Evolutionary conservation across 441 rosid species (phyloP), one percentile per base, ranked within the genome.

Genomic region (Arabidopsis hybrid): DNA sequence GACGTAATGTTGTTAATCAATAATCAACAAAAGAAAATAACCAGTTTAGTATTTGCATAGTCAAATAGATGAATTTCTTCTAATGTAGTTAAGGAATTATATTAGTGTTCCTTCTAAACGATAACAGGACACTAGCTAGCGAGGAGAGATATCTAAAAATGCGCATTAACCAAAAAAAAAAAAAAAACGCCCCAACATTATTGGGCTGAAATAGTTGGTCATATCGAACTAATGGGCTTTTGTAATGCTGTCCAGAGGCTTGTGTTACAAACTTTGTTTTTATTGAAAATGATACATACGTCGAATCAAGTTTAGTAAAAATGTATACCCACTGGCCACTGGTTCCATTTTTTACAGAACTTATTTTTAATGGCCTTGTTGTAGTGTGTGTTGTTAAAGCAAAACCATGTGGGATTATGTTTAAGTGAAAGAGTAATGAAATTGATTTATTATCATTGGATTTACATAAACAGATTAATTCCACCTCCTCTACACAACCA

Each of bases 401-500:
- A 67, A 53, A 40, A 26, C 61, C 38, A 9, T 53, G 52, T 36
- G 3, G 1, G 2, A 1, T 36, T 36, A 36, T 36, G 26, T 21
- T 21, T 21, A 21, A 21, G 26, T 21, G 26, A 21, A 21, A 21
- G 26, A 21, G 8, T 6, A 36, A 36, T 6, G 8, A 36, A 36
- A 36, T 6, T 8, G 32, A 29, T n/a, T 29, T 53, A 16, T 14
- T 31, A 31, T 11, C 51, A 46, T 11, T 47, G 72, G 59, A 73
- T 57, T 73, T 73, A 74, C 78, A 59, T 32, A 29, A 65, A 36
- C 50, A 65, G n/a, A 57, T 64, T 18, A 4, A 31, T 4, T 31
- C 53, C 60, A 50, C 26, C 26, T 21, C 61, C 74, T 47, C 49
- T 35, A 38, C 67, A 70, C 32, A 60, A 39, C 61, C 67, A 50